Percentiles rank a stretch among this genome's conserved stretches.
These are phyloP conservation scores for Phialophora macrospora DNA, from an alignment of 2,329 filamentous ascomycete species.

Conservation along the genomic window DNA sequence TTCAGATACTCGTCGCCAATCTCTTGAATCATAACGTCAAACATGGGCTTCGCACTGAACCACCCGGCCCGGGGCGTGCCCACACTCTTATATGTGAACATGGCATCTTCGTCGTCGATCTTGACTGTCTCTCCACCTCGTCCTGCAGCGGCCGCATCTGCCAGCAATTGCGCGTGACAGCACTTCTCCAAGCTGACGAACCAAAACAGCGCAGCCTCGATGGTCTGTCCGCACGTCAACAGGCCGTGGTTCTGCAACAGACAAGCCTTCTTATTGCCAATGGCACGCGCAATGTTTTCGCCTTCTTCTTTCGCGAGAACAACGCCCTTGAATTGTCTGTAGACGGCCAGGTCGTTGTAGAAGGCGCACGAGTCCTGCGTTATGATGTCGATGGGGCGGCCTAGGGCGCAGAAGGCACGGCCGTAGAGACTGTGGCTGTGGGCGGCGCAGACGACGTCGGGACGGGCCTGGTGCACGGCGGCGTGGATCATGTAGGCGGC, in stretches of 20 bases:
- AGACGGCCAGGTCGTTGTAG: conserved; percentile 51
- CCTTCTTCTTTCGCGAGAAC: conserved; percentile 50
- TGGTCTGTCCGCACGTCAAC: conserved; percentile 48
- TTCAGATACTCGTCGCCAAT: conserved; percentile 60
- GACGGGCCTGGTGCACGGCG: conserved; percentile 63
- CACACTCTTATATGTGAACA: conserved; percentile 68
- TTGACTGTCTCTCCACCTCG: conserved; percentile 66
- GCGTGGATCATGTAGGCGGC: conserved; percentile 66
- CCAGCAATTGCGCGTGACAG: conserved; percentile 59
- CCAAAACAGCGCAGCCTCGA: conserved; percentile 59
- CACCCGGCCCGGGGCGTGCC: conserved; percentile 67
- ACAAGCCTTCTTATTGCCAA: conserved; percentile 49
- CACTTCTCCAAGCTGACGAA: conserved; percentile 61
- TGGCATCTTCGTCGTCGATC: conserved; percentile 70
- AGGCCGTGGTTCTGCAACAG: conserved; percentile 52
- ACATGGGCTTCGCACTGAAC: conserved; percentile 73
- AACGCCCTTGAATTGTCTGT: conserved; percentile 48
- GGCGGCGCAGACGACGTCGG: conserved; percentile 63
- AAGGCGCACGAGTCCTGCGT: conserved; percentile 64
- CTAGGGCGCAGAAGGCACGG: conserved; percentile 66
- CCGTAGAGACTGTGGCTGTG: conserved; percentile 65
- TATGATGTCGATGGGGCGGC: conserved; percentile 63
- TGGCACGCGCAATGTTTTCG: conserved; percentile 45
- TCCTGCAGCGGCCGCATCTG: conserved; percentile 52
- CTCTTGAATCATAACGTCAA: conserved; percentile 70